Base-by-base conservation (phyloP, 164 flowering plant genomes). In the Magnolia officinalis region DNA sequence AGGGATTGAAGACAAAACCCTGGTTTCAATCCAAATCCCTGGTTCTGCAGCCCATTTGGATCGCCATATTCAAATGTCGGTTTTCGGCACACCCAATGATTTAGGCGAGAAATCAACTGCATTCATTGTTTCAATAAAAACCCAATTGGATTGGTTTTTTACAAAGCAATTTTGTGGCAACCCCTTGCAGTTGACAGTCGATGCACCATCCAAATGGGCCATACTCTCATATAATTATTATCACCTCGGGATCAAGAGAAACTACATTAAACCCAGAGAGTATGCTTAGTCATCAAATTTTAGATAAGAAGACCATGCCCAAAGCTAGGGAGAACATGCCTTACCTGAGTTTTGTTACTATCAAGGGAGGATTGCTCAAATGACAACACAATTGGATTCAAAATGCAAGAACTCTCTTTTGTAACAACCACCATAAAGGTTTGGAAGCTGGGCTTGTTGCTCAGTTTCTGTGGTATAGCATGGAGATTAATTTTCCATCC, bases 401-500 rank as follows among this genome's bases (percentile, higher is more conserved):
- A 19, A 21, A 50, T 66, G 73, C 78, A 37, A 58, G 89, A 83
- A 74, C 23, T 77, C 75, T 87, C 92, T 86, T 88, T 95, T 83
- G 84, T 88, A 72, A 85, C 85, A 75, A 90, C 87, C 86, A 88
- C 89, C 91, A 93, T 88, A 82, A 90, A 93, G 16, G 98, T 92
- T 61, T 78, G 87, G 77, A 93, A 86, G 77, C 81, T 78, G 67
- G 89, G 82, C 72, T 84, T 86, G 51, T 78, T 82, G 8, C 83
- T 81, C 50, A 84, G 78, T 79, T 83, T 87, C 58, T 81, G 85
- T 74, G 93, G 86, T 67, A 95, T 78, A 23, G 78, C 85, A 80
- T 88, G 86, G 81, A 95, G 68, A 80, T 80, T 82, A 76, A 84
- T 83, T 83, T 84, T 88, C 98, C 98, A 95, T 71, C 98, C 97